These are phyloP conservation scores for Aphanomyces stellatus DNA, from an alignment of 352 stramenopile genomes.

Conservation along the genomic window DNA sequence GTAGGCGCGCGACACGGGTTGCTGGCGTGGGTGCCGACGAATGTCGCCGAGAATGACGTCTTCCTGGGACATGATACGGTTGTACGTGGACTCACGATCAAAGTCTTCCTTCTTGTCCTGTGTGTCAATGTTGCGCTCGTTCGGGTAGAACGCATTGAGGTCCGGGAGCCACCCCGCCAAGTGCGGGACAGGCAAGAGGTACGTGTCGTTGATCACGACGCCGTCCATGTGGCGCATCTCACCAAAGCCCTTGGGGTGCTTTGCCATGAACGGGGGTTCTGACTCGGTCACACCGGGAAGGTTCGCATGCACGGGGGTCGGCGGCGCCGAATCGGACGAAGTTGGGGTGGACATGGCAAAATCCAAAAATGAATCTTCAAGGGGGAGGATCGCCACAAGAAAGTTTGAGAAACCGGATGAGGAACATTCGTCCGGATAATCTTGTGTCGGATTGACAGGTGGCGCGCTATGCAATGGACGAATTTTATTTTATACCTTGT, in stretches of 20 bases:
- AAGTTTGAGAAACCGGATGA: not conserved
- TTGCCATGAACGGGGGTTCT: constrained; percentile 50
- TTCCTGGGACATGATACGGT: constrained; percentile 77
- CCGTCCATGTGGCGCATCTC: constrained; percentile 68
- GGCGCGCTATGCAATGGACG: not conserved
- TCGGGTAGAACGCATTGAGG: constrained; percentile 38
- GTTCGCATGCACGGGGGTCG: not conserved
- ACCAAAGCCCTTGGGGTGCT: constrained; percentile 74
- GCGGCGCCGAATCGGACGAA: not conserved
- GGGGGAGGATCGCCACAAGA: constrained; percentile 1
- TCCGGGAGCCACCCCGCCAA: constrained; percentile 60
- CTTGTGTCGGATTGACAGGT: not conserved
- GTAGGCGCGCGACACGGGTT: constrained; percentile 63
- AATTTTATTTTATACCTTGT: not conserved
- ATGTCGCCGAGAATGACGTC: constrained; percentile 81
- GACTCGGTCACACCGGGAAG: constrained; percentile 6
- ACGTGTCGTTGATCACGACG: constrained; percentile 53
- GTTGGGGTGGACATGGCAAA: not conserved
- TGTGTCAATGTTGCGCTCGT: constrained; percentile 75
- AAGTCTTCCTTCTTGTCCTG: constrained; percentile 34
- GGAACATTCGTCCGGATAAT: not conserved
- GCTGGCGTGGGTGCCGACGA: constrained; percentile 54
- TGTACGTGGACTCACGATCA: constrained; percentile 72
- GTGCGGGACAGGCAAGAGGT: constrained; percentile 64
- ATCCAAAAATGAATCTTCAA: not conserved